Evolutionary conservation across 1,284 basidiomycete species (phyloP).

Genomic region (Fomitopsis palustris): DNA sequence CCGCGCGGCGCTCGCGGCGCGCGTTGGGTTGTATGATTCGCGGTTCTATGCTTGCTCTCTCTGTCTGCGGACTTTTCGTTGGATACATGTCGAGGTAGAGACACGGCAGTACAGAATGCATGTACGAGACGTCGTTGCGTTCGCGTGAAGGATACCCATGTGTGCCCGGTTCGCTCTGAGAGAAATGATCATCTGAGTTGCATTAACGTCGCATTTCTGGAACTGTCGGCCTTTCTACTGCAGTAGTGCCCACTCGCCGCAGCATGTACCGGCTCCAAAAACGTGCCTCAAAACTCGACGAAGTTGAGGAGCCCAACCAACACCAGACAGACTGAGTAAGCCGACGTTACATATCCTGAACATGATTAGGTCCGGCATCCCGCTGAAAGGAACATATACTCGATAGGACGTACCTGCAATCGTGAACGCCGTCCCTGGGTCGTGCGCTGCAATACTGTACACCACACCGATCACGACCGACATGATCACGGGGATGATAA

Average conservation of each 20-base stretch:
- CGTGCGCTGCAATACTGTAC: slow-evolving; percentile 9
- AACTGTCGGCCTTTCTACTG: too few relatives aligned
- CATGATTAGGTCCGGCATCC: background rate
- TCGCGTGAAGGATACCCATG: background rate
- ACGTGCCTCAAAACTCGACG: slow-evolving; percentile 16
- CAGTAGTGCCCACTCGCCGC: too few relatives aligned
- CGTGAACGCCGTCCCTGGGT: slow-evolving; percentile 17
- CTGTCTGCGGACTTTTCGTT: background rate
- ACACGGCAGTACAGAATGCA: background rate
- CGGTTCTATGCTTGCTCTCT: background rate
- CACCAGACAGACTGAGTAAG: slow-evolving; percentile 17
- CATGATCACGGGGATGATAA: slow-evolving; percentile 12
- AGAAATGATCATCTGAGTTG: background rate
- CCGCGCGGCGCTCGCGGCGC: background rate
- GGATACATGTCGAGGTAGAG: background rate
- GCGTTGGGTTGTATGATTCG: background rate
- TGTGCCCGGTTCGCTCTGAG: too few relatives aligned
- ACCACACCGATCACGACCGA: slow-evolving; percentile 14
- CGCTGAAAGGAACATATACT: background rate
- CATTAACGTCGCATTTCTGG: too few relatives aligned
- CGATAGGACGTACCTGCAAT: slow-evolving; percentile 13
- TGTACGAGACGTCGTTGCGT: background rate
- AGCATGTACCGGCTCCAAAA: too few relatives aligned
- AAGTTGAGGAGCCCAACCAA: slow-evolving; percentile 16
- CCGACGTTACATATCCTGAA: slow-evolving; percentile 17